Base-by-base conservation (phyloP, 1,284 basidiomycete species). In the Peniophora sp. region DNA sequence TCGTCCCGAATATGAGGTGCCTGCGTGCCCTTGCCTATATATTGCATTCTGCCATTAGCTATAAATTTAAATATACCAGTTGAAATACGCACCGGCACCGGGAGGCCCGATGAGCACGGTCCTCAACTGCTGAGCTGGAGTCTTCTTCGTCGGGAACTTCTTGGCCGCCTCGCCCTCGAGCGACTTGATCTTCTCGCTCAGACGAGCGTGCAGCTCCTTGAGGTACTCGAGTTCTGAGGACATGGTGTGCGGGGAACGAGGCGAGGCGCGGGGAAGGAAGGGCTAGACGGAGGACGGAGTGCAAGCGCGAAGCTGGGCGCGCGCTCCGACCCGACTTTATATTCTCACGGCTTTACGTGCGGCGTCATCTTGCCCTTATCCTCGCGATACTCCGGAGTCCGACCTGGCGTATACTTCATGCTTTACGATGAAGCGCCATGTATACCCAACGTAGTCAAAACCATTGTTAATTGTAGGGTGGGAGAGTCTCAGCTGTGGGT, bases 61-160 rank as follows among this genome's bases (percentile, higher is more conserved):
- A 32, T 6, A 6, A 32, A 32, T 12, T 32, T 5, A 32, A 6
- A 32, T 20, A 10, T 22, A 34, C 24, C 17, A n/a, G 3, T 19
- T 14, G 38, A 35, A 19, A 22, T 17, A 74, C 85, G 56, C 61
- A 92, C 95, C 95, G 61, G 96, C 92, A 62, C 96, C 96, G 47
- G 96, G 96, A 58, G 96, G 96, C 54, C 96, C 96, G 63, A 99
- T 78, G 58, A 99, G 79, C 62, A 99, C 92, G 59, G 94, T 88
- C 51, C 94, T 81, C 57, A 92, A 78, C 69, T 89, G 87, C 64
- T 85, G 77, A n/a, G 81, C 80, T 52, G 89, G 89, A 32, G 85
- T 81, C 64, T 77, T 80, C 51, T 75, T 65, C 10, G 59, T 56
- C 34, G 69, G 56, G 25, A 68, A 62, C 6, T 63, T 65, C 27